Conservation (phyloP, 2,329 filamentous ascomycete species). For the Alternaria arborescens region DNA sequence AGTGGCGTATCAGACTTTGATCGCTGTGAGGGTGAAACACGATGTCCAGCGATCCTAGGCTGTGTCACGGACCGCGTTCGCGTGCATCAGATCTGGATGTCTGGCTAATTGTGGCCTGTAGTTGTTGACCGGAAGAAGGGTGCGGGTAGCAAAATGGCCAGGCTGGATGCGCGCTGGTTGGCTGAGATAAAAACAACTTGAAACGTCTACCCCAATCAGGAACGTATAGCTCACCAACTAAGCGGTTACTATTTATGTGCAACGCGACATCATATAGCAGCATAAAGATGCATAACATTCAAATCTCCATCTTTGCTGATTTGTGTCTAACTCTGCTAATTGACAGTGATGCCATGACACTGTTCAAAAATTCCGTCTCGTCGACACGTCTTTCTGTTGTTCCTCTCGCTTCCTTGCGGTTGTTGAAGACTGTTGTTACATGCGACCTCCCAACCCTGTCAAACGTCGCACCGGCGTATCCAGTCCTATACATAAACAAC, state of each 20-base stretch:
- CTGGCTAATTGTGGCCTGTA: slow-evolving; percentile 12
- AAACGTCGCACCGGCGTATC: slow-evolving; percentile 47
- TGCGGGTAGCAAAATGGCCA: slow-evolving; percentile 10
- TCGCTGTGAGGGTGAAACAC: slow-evolving; percentile 36
- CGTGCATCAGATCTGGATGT: slow-evolving; percentile 22
- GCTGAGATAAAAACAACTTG: slow-evolving; percentile 20
- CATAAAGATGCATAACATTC: slow-evolving; percentile 32
- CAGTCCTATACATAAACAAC: slow-evolving; percentile 34
- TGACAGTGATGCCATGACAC: slow-evolving; percentile 6
- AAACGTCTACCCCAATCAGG: slow-evolving; percentile 37
- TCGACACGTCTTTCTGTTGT: slow-evolving; percentile 30
- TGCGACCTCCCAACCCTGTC: slow-evolving; percentile 26
- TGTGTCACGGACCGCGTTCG: slow-evolving; percentile 27
- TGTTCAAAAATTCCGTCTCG: slow-evolving; percentile 28
- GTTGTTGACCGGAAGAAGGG: slow-evolving; percentile 13
- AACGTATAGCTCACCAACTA: slow-evolving; percentile 2
- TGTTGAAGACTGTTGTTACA: slow-evolving; percentile 9
- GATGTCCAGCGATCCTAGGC: slow-evolving; percentile 15
- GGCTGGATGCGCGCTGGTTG: slow-evolving; percentile 27
- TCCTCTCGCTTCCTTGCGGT: slow-evolving; percentile 13
- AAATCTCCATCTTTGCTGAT: slow-evolving; percentile 19
- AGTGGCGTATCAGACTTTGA: slow-evolving; percentile 39
- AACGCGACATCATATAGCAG: slow-evolving; percentile 29
- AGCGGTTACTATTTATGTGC: slow-evolving; percentile 20
- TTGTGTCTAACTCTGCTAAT: slow-evolving; percentile 25